Base-by-base conservation (phyloP, 306 rosid species). In the Sechiopsis laciniata region DNA sequence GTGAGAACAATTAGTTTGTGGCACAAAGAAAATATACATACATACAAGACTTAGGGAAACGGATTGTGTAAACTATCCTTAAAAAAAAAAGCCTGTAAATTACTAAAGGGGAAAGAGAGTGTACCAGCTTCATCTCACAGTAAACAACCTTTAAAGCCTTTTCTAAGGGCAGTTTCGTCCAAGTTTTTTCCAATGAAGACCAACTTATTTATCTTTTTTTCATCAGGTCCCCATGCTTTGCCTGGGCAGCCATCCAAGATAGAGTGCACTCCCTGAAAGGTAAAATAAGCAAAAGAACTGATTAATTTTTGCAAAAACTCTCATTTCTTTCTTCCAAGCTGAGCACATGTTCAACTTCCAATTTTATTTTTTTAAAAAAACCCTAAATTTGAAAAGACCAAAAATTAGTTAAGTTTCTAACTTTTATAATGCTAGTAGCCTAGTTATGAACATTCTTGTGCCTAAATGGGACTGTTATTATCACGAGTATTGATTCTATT, bases 161-260 rank as follows among this genome's bases (percentile, higher is more conserved):
- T 93, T 81, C 86, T 83, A 24, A 93, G 87, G 74, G 88, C 80
- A 74, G 87, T 66, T 87, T 90, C 96, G 59, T 93, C 91, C 80
- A 93, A 79, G 73, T 93, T 90, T 79, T 89, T 88, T 82, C 98
- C 98, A 48, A 90, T 88, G 85, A 93, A 90, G 51, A 93, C 98
- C 51, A 93, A 86, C 77, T 93, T 93, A 81, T 86, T 93, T 46
- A 86, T 82, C 79, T 90, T 90, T 86, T 90, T 88, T 78, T 93
- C 98, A 2, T 81, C 73, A 11, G 87, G 84, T 75, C 81, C 89
- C 96, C 96, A 88, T 46, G 89, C 72, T 79, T 82, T 80, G 57
- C 96, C 96, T 21, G 87, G 87, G 86, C 91, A 79, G 19, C 95
- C 98, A 78, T 93, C 96, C 75, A 93, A 78, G n/a, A 78, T 84